These are phyloP conservation scores for Coemansia sp. DNA, from an alignment of 192 early-diverging fungal species.

Conservation along the genomic window DNA sequence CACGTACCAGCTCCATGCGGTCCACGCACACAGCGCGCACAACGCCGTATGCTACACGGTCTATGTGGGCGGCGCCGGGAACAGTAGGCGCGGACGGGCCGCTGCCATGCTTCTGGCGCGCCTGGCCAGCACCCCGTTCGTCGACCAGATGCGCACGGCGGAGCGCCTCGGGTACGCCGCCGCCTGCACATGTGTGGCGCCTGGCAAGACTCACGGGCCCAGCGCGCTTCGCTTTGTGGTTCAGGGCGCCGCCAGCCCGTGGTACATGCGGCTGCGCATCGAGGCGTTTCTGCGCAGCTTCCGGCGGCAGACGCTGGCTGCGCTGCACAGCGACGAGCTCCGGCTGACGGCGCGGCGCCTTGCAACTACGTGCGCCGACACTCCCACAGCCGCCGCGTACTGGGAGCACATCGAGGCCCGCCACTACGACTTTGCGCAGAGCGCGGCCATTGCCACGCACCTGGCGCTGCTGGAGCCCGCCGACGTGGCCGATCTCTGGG, in stretches of 20 bases:
- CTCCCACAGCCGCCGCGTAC: slow-evolving; percentile 56
- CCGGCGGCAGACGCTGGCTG: slow-evolving; percentile 36
- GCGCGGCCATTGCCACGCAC: neutral
- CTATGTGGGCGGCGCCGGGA: slow-evolving; percentile 64
- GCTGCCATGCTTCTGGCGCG: slow-evolving; percentile 66
- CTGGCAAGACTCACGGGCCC: neutral
- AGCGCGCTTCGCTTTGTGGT: slow-evolving; percentile 63
- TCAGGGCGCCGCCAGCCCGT: slow-evolving; percentile 76
- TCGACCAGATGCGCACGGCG: slow-evolving; percentile 86
- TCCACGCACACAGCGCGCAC: slow-evolving; percentile 57
- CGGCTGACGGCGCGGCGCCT: slow-evolving; percentile 20
- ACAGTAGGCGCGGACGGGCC: slow-evolving; percentile 58
- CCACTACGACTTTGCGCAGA: slow-evolving; percentile 75
- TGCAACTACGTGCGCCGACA: slow-evolving; percentile 59
- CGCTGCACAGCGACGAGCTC: slow-evolving; percentile 60
- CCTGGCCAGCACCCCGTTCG: slow-evolving; percentile 75
- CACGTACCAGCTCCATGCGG: slow-evolving; percentile 14
- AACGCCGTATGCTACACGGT: slow-evolving; percentile 80
- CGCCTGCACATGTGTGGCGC: slow-evolving; percentile 25
- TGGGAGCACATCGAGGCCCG: slow-evolving; percentile 64
- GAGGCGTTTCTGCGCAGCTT: slow-evolving; percentile 69
- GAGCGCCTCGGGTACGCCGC: slow-evolving; percentile 74
- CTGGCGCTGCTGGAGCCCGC: slow-evolving; percentile 13
- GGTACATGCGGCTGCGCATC: slow-evolving; percentile 74
- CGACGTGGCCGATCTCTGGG: slow-evolving; percentile 35